phyloP scores from a whole-genome alignment of 2,329 filamentous ascomycete species.

The Chaetomium sp. region DNA sequence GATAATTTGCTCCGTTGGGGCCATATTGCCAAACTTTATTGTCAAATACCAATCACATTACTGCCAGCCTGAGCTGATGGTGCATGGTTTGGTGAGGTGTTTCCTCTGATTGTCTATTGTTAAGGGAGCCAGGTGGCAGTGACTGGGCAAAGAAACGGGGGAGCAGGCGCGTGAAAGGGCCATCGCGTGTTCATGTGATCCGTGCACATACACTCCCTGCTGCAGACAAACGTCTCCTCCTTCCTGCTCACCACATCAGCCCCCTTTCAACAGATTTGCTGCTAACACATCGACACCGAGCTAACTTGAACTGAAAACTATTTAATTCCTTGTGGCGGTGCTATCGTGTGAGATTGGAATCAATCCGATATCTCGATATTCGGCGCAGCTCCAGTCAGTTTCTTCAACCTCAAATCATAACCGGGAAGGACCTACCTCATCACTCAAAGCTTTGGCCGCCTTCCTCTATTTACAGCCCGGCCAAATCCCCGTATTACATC shows the following conservation, averaged over 20 bases:
- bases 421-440: background rate
- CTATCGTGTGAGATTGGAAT: background rate
- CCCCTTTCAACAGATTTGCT: background rate
- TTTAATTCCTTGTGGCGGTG: background rate
- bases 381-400: background rate
- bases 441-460: background rate
- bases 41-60: background rate
- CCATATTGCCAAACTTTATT: slow-evolving; percentile 53
- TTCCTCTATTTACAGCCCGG: background rate
- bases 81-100: background rate
- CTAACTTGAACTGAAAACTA: background rate
- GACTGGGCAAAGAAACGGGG: background rate
- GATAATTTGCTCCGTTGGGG: slow-evolving; percentile 73
- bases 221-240: background rate
- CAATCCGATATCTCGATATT: background rate
- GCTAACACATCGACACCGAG: background rate
- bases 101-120: background rate
- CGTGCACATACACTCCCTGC: slow-evolving; percentile 20
- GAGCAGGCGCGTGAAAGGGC: slow-evolving; percentile 1
- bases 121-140: background rate
- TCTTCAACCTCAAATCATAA: background rate
- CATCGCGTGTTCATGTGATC: slow-evolving; percentile 35
- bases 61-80: background rate
- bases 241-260: background rate
- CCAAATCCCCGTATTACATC: background rate